Evolutionary conservation across 78 protist species (phyloP).

Genomic region (Dictyostelium discoideum): dicty_2.7 NC_007090.3:3183001-3183500

Average conservation of each 20-base stretch:
- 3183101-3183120: background rate
- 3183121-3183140: background rate
- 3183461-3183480: conserved; percentile 65
- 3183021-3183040: conserved; percentile 9
- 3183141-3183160: background rate
- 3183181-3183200: background rate
- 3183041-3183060: background rate
- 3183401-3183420: conserved; percentile 29
- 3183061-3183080: background rate
- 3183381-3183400: conserved; percentile 36
- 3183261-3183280: background rate
- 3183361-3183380: conserved; percentile 3
- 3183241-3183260: background rate
- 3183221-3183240: background rate
- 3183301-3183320: background rate
- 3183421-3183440: background rate
- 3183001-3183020: background rate
- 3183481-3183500: background rate
- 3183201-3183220: background rate
- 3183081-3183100: conserved; percentile 4
- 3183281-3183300: background rate
- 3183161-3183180: background rate
- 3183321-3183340: conserved; percentile 9
- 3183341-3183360: conserved; percentile 13
- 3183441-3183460: conserved; percentile 65